Percentiles rank a stretch among this genome's conserved stretches.
Conservation (phyloP, 257 asterid species). For the Cruciata laevipes region DNA sequence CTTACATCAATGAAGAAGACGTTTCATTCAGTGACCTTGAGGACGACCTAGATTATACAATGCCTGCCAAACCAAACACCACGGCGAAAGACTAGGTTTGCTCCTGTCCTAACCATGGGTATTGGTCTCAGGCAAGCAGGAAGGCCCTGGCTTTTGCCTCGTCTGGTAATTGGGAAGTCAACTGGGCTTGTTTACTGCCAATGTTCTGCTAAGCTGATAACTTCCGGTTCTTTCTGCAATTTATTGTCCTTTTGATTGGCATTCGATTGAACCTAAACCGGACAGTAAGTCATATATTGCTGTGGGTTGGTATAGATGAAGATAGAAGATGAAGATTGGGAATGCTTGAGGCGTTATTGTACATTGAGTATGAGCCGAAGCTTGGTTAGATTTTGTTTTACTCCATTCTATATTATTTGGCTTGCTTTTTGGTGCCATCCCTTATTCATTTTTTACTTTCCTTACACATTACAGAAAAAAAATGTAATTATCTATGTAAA, state of each 20-base stretch:
- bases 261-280: background rate
- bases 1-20: conserved; percentile 64
- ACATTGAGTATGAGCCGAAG: conserved; percentile 2
- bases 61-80: conserved; percentile 43
- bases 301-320: background rate
- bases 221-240: background rate
- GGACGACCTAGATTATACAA: conserved; percentile 57
- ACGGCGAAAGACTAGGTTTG: conserved; percentile 28
- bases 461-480: background rate
- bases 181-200: background rate
- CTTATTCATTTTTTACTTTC: conserved; percentile 11
- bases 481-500: conserved; percentile 16
- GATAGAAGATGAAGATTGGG: conserved; percentile 1
- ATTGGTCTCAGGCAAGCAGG: background rate
- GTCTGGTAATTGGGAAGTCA: background rate
- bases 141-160: conserved; percentile 4
- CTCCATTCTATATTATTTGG: background rate
- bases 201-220: background rate
- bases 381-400: background rate
- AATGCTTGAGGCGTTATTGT: background rate
- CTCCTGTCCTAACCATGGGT: conserved; percentile 26
- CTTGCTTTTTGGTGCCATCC: conserved; percentile 1
- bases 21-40: conserved; percentile 97
- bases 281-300: background rate
- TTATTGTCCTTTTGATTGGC: conserved; percentile 8